phyloP scores from a whole-genome alignment of 768 basidiomycete genomes.

The Cystobasidiopsis lactophilus region DNA sequence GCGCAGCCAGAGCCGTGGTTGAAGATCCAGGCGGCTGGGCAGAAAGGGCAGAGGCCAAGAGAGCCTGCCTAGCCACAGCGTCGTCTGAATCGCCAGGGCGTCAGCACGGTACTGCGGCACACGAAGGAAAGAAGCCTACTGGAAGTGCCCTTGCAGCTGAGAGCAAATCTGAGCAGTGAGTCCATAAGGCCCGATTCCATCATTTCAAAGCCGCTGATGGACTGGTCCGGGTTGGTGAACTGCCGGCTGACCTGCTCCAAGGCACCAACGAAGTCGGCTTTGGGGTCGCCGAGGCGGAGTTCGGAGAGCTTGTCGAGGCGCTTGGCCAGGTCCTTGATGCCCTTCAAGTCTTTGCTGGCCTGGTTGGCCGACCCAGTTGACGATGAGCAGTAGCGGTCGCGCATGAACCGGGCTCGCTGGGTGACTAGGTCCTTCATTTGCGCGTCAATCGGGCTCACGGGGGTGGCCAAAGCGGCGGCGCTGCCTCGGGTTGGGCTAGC shows the following conservation, averaged over 20 bases:
- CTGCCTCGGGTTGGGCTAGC: too few species aligned
- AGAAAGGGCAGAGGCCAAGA: slow-evolving; percentile 59
- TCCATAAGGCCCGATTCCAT: slow-evolving; percentile 84
- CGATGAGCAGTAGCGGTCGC: slow-evolving; percentile 46
- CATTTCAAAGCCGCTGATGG: slow-evolving; percentile 87
- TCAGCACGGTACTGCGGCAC: neutral
- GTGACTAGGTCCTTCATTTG: slow-evolving; percentile 60
- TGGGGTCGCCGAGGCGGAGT: neutral
- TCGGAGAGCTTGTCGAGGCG: slow-evolving; percentile 31
- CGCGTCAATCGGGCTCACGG: slow-evolving; percentile 31
- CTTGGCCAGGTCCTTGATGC: slow-evolving; percentile 40
- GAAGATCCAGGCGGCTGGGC: slow-evolving; percentile 31
- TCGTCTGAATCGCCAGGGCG: slow-evolving; percentile 34
- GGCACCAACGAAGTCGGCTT: slow-evolving; percentile 39
- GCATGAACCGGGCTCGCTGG: slow-evolving; percentile 68
- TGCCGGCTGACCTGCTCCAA: slow-evolving; percentile 56
- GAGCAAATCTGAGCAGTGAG: slow-evolving; percentile 58
- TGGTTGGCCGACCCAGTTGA: slow-evolving; percentile 16
- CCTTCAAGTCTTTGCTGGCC: slow-evolving; percentile 35
- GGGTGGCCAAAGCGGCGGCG: too few species aligned
- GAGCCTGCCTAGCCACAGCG: slow-evolving; percentile 43
- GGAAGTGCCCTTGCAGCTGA: slow-evolving; percentile 18
- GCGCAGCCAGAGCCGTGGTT: slow-evolving; percentile 43
- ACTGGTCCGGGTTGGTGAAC: slow-evolving; percentile 37
- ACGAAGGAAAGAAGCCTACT: slow-evolving; percentile 9